These are phyloP conservation scores for Trypanosoma congolense DNA, from an alignment of 208 protist genomes.

Conservation along the genomic window DNA sequence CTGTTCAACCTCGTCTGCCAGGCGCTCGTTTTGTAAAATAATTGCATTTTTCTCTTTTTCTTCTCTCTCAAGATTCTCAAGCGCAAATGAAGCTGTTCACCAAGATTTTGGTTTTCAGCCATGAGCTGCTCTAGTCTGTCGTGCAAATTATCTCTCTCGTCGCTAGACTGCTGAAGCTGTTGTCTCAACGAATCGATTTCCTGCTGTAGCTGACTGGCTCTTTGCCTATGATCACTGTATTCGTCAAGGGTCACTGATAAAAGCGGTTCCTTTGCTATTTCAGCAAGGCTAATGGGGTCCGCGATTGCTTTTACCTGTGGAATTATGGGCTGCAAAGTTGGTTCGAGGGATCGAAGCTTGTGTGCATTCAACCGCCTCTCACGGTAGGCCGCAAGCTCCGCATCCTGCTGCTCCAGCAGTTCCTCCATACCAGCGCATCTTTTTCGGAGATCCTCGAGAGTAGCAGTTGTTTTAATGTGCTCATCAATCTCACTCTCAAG, in stretches of 20 bases:
- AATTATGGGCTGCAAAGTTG: slow-evolving; percentile 17
- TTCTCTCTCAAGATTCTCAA: slow-evolving; percentile 1
- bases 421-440: background rate
- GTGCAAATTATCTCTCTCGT: slow-evolving; percentile 12
- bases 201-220: slow-evolving; percentile 19
- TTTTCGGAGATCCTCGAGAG: slow-evolving; percentile 5
- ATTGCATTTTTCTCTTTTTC: slow-evolving; percentile 6
- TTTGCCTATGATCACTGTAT: slow-evolving; percentile 14
- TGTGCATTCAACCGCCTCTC: slow-evolving; percentile 22
- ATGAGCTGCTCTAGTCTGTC: slow-evolving; percentile 3
- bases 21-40: slow-evolving; percentile 9
- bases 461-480: slow-evolving; percentile 2
- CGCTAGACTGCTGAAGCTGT: slow-evolving; percentile 18
- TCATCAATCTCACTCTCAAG: slow-evolving; percentile 12
- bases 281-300: slow-evolving; percentile 5
- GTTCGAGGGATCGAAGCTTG: slow-evolving; percentile 17
- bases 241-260: slow-evolving; percentile 30
- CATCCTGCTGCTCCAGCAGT: slow-evolving; percentile 2
- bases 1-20: slow-evolving; percentile 19
- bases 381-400: slow-evolving; percentile 21
- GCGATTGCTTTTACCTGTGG: background rate
- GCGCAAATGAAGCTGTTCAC: slow-evolving; percentile 11
- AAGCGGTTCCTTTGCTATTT: slow-evolving; percentile 17
- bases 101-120: slow-evolving; percentile 12
- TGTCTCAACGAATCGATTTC: slow-evolving; percentile 21